These are phyloP conservation scores for Anisodus tanguticus DNA, from an alignment of 257 asterid species.

Conservation along the genomic window DNA sequence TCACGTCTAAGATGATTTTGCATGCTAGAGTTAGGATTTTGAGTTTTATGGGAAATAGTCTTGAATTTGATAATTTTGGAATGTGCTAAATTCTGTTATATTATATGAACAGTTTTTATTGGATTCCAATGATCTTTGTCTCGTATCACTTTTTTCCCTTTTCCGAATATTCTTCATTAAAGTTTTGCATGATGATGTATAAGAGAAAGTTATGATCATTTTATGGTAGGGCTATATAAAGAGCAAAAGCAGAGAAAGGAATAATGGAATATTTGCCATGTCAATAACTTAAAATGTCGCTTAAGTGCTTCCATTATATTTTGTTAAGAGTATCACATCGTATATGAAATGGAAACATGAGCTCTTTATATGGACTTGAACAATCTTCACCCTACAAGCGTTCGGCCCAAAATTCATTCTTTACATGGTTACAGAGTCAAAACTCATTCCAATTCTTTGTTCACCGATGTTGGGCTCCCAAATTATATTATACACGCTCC, in stretches of 20 bases:
- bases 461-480: too few relatives aligned
- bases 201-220: constrained; percentile 12
- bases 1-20: background rate
- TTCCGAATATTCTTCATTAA: constrained; percentile 1
- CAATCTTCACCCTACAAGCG: too few relatives aligned
- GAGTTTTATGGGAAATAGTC: background rate
- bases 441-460: too few relatives aligned
- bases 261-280: background rate
- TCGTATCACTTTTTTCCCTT: background rate
- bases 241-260: background rate
- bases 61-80: background rate
- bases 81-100: background rate
- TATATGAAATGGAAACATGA: too few relatives aligned
- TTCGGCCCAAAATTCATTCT: too few relatives aligned
- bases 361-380: too few relatives aligned
- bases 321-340: too few relatives aligned
- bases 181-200: background rate
- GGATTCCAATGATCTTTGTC: background rate
- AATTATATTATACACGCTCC: too few relatives aligned
- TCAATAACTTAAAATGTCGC: background rate
- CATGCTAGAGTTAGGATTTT: too few relatives aligned
- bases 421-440: too few relatives aligned
- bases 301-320: background rate
- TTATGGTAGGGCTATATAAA: background rate
- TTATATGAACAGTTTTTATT: background rate